Conservation (phyloP, 768 basidiomycete species). For the Mycena leptocephala region DNA sequence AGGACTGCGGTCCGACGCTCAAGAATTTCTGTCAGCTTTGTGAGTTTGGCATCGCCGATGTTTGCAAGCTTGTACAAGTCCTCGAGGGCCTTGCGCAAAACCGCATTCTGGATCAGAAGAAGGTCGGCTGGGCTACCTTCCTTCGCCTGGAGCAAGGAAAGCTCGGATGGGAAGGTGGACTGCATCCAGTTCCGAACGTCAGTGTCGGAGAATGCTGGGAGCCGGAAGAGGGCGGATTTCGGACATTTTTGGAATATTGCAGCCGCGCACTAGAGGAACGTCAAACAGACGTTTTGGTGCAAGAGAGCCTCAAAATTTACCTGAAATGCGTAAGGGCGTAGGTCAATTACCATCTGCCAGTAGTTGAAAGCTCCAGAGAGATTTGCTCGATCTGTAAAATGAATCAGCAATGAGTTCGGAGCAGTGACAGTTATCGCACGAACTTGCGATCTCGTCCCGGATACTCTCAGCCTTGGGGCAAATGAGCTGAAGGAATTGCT, state of each 20-base stretch:
- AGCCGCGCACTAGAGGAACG: too few species aligned
- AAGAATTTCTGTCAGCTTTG: neutral
- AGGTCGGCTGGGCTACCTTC: neutral
- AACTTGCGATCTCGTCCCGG: constrained; percentile 30
- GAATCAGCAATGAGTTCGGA: too few species aligned
- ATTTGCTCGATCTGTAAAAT: constrained; percentile 18
- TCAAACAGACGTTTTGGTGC: neutral
- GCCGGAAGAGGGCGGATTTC: too few species aligned
- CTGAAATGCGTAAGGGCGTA: neutral
- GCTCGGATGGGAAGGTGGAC: constrained; percentile 36
- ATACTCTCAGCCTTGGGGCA: constrained; percentile 47
- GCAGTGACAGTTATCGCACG: neutral
- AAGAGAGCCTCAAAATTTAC: neutral
- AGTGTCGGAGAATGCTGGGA: constrained; percentile 43
- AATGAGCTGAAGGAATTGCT: constrained; percentile 40
- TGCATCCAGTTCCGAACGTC: constrained; percentile 48
- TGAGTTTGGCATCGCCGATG: too few species aligned
- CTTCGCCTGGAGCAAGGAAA: constrained; percentile 36
- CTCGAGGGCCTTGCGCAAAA: too few species aligned
- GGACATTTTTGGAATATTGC: too few species aligned
- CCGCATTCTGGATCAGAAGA: too few species aligned
- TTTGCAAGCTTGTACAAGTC: too few species aligned
- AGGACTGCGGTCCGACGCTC: neutral
- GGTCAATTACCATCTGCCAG: constrained; percentile 43
- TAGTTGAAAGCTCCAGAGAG: constrained; percentile 41